Percentiles rank a stretch among this genome's conserved stretches.
Evolutionary conservation across 2,329 filamentous ascomycete genomes (phyloP).

Genomic region (Nemania abortiva): DNA sequence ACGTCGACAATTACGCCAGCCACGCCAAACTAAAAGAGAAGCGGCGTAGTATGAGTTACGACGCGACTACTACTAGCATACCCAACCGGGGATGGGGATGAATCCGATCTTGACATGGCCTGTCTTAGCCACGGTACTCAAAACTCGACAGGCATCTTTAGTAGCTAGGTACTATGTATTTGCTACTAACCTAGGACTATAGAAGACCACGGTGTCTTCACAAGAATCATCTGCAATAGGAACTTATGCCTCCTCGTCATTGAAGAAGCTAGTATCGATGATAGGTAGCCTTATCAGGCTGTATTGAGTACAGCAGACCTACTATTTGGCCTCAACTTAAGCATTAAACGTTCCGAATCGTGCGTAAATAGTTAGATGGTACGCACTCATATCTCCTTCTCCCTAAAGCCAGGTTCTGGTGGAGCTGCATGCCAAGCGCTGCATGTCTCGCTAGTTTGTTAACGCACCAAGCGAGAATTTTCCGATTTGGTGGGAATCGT

Average conservation of each 20-base stretch:
- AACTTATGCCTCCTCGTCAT: neutral
- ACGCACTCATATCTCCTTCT: neutral
- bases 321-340: neutral
- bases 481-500: slow-evolving; percentile 36
- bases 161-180: neutral
- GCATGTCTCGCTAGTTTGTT: slow-evolving; percentile 37
- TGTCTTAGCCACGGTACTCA: neutral
- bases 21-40: neutral
- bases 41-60: neutral
- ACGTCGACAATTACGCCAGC: neutral
- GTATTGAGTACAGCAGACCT: neutral
- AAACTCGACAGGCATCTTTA: neutral
- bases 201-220: neutral
- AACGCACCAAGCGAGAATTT: slow-evolving; percentile 37
- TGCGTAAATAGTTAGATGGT: no score
- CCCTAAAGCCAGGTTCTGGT: slow-evolving; percentile 18
- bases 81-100: neutral
- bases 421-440: slow-evolving; percentile 35
- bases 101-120: neutral
- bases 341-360: slow-evolving; percentile 10
- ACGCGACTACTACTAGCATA: neutral
- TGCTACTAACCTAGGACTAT: neutral
- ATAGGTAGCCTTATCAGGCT: slow-evolving; percentile 14
- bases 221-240: neutral
- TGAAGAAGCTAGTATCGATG: neutral